Evolutionary conservation across 1,284 basidiomycete genomes (phyloP).

Genomic region (Marasmius tenuissimus): DNA sequence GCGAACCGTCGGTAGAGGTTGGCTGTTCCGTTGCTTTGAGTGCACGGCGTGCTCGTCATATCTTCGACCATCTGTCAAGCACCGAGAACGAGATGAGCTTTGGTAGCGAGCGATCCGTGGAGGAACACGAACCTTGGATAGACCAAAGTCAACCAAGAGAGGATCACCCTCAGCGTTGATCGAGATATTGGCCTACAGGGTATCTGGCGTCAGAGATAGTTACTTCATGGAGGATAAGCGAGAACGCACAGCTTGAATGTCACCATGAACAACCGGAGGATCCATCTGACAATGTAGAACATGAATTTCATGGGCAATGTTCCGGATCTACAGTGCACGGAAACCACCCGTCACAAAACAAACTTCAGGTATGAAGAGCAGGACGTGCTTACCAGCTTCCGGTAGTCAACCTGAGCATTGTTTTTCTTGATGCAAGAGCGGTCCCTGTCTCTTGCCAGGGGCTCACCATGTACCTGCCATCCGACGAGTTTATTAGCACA

Average conservation of each 20-base stretch:
- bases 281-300: slow-evolving; percentile 46
- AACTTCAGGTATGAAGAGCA: background rate
- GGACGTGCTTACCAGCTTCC: slow-evolving; percentile 34
- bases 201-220: slow-evolving; percentile 22
- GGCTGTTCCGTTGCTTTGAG: slow-evolving; percentile 39
- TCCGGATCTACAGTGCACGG: slow-evolving; percentile 36
- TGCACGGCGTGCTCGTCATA: slow-evolving; percentile 50
- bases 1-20: slow-evolving; percentile 43
- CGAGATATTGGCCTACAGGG: background rate
- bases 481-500: background rate
- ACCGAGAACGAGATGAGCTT: background rate
- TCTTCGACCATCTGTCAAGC: slow-evolving; percentile 50
- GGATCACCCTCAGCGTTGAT: background rate
- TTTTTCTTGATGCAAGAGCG: slow-evolving; percentile 40
- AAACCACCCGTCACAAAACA: background rate
- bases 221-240: too few species aligned
- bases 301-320: slow-evolving; percentile 44
- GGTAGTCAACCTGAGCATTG: slow-evolving; percentile 37
- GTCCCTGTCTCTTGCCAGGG: slow-evolving; percentile 58
- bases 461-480: slow-evolving; percentile 50
- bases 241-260: slow-evolving; percentile 38
- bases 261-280: slow-evolving; percentile 53
- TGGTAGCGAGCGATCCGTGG: background rate
- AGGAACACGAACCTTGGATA: background rate
- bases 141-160: background rate